Base-by-base conservation (phyloP, 2,329 filamentous ascomycete species). In the Alternaria conjuncta region DNA sequence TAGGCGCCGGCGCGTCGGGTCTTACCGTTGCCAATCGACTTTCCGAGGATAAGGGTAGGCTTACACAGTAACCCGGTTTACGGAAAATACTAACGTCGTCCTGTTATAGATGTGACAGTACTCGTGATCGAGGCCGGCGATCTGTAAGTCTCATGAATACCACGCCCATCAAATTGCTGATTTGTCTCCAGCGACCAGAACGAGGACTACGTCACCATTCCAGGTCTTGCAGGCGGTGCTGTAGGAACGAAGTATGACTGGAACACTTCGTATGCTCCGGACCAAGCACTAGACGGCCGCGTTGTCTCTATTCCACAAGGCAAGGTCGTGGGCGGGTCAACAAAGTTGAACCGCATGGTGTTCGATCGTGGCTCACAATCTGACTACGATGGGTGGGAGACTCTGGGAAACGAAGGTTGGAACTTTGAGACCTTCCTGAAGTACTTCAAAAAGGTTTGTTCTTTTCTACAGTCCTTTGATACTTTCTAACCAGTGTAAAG, bases 281-380 rank as follows among this genome's bases (percentile, higher is more conserved):
- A 57, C 20, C 61, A 60, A 10, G 61, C 47, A 15, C 15, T 71
- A 10, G 64, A 57, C 13, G 66, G 67, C 10, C 71, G 71, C 5
- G 55, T 46, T 21, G 46, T 68, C 20, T 21, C 65, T 2, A 60
- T 73, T 15, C 58, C 68, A 11, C 62, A 66, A 25, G 72, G 72
- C 13, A 74, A 65, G 49, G 25, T 71, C 11, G 71, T 73, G 23
- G 72, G 72, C n/a, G 72, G 72, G 23, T 70, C 68, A 11, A 71
- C 71, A 5, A 72, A 72, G 56, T 53, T 85, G n/a, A 84, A 84
- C 60, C 77, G 81, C 20, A 71, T 78, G 66, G 71, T 72, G 3
- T 74, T 74, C 53, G 73, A 77, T 47, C 74, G 76, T 20, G 74
- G 67, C 9, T 54, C 66, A 5, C 70, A 65, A 43, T 68, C 72